Evolutionary conservation across 352 stramenopile species (phyloP).

Genomic region (Peronosclerospora sorghi): DNA sequence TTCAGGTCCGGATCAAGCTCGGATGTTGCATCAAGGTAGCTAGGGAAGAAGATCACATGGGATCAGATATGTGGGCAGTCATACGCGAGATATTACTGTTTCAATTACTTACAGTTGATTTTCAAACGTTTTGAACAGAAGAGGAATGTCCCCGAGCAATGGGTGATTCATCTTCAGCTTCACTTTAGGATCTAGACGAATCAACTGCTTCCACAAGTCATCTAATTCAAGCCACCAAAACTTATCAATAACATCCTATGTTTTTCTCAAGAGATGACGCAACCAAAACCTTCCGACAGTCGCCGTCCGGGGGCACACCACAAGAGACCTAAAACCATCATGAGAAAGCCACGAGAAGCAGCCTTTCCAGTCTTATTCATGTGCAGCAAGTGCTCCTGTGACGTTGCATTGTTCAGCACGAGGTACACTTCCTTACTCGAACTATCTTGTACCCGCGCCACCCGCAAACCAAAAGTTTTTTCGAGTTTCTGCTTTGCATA

Average conservation of each 20-base stretch:
- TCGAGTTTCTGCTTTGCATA: conserved; percentile 70
- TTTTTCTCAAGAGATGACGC: background rate
- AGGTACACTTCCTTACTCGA: conserved; percentile 63
- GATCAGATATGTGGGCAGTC: background rate
- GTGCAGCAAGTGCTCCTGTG: conserved; percentile 59
- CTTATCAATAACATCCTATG: background rate
- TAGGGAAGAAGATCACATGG: conserved; percentile 7
- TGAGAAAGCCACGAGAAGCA: conserved; percentile 52
- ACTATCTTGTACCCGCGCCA: conserved; percentile 59
- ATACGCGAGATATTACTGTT: background rate
- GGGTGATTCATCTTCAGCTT: conserved; percentile 49
- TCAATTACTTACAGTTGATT: conserved; percentile 46
- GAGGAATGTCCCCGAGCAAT: conserved; percentile 56
- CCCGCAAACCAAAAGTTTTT: conserved; percentile 62
- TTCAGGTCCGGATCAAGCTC: conserved; percentile 70
- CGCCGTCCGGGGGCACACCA: conserved; percentile 58
- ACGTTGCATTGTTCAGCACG: conserved; percentile 58
- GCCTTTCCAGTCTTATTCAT: conserved; percentile 70
- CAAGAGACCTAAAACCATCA: conserved; percentile 73
- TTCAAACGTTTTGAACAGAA: conserved; percentile 71
- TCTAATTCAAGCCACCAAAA: conserved; percentile 21
- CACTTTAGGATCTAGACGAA: conserved; percentile 46
- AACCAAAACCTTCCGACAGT: conserved; percentile 51
- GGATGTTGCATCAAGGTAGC: conserved; percentile 54
- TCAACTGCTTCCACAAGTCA: conserved; percentile 71